Conservation (phyloP, 108 stramenopile species). For the Fistulifera solaris region DNA sequence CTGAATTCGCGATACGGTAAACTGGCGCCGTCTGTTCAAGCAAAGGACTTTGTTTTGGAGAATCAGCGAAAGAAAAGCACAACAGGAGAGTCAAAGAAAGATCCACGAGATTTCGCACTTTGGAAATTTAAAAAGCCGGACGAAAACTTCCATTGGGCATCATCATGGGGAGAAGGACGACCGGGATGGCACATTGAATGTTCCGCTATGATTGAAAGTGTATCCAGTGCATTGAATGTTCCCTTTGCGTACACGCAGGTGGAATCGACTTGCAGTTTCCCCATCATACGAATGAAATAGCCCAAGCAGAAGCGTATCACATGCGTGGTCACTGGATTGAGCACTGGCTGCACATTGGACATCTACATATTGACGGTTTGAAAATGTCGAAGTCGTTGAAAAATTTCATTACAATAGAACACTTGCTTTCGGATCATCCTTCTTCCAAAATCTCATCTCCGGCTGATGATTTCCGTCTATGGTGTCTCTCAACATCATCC, state of each 20-base stretch:
- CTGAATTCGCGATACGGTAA: slow-evolving; percentile 82
- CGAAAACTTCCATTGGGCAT: slow-evolving; percentile 59
- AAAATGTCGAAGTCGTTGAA: slow-evolving; percentile 99
- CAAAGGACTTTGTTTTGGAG: slow-evolving; percentile 34
- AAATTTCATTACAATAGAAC: slow-evolving; percentile 91
- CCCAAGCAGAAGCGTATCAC: slow-evolving; percentile 79
- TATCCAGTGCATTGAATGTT: slow-evolving; percentile 1
- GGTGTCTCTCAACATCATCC: slow-evolving; percentile 73
- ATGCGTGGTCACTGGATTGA: slow-evolving; percentile 77
- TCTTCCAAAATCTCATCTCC: slow-evolving; percentile 29
- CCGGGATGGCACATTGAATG: slow-evolving; percentile 99
- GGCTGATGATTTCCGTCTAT: slow-evolving; percentile 80
- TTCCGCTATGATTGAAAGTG: slow-evolving; percentile 82
- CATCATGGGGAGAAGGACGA: slow-evolving; percentile 96
- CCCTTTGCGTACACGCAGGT: slow-evolving; percentile 69
- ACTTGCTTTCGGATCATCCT: slow-evolving; percentile 28
- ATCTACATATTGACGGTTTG: slow-evolving; percentile 92
- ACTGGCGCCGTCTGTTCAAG: slow-evolving; percentile 63
- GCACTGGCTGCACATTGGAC: slow-evolving; percentile 97
- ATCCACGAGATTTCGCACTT: slow-evolving; percentile 94
- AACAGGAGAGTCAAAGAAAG: slow-evolving; percentile 35
- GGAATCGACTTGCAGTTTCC: slow-evolving; percentile 97
- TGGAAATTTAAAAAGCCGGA: slow-evolving; percentile 81
- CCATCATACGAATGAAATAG: slow-evolving; percentile 99
- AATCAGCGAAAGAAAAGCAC: neutral